A percentile compares a stretch with the other conserved stretches of the same genome.
Conservation (phyloP, 306 rosid genomes). For the Trichosanthes cucumerina region DNA sequence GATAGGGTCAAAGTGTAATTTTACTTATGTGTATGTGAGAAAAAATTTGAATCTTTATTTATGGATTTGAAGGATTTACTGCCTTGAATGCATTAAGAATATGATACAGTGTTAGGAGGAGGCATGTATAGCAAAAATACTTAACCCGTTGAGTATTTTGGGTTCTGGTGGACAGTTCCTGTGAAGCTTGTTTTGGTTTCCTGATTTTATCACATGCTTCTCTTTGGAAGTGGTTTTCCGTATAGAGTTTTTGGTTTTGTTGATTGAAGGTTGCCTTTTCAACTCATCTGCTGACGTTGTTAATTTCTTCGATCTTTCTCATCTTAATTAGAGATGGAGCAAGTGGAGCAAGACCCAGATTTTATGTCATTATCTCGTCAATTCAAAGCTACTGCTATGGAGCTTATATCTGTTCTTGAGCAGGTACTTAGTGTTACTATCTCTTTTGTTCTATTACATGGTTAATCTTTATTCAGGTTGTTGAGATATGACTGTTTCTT, state of each 20-base stretch:
- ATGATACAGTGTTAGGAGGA: not conserved
- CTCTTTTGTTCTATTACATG: not conserved
- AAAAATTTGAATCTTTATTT: not conserved
- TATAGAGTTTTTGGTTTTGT: conserved; percentile 1
- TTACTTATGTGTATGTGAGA: not conserved
- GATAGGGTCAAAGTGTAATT: not conserved
- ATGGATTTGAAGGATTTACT: not conserved
- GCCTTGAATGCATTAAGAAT: not conserved
- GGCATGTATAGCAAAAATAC: not conserved
- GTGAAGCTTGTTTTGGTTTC: not conserved
- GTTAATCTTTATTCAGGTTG: not conserved
- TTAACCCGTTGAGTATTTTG: not conserved
- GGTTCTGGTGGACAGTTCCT: not conserved
- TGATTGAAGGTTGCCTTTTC: conserved; percentile 11
- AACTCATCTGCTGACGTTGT: conserved; percentile 25
- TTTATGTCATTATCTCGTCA: conserved; percentile 75
- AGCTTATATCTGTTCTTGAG: conserved; percentile 88
- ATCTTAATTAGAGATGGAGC: conserved; percentile 69
- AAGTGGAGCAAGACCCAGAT: conserved; percentile 87
- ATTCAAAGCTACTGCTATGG: conserved; percentile 87
- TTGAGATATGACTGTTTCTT: not conserved
- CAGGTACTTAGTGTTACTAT: conserved; percentile 51
- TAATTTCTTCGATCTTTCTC: conserved; percentile 32
- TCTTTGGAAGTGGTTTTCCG: conserved; percentile 3
- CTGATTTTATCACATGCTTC: not conserved